These are phyloP conservation scores for Trichophaea hybrida DNA, from an alignment of 2,329 filamentous ascomycete genomes.

Conservation along the genomic window DNA sequence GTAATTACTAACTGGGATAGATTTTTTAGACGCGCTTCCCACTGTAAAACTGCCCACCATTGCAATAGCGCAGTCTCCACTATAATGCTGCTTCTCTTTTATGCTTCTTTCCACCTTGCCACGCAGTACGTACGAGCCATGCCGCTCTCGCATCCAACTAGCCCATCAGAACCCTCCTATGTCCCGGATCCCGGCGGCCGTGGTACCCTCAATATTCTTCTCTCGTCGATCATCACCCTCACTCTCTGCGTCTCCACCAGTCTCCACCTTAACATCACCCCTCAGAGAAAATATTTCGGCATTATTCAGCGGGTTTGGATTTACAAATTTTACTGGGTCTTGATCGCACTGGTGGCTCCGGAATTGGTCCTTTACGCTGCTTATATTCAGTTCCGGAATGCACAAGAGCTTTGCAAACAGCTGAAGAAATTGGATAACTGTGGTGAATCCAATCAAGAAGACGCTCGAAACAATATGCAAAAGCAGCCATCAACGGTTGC, in stretches of 20 bases:
- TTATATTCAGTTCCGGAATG: neutral
- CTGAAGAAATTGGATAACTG: too few relatives aligned
- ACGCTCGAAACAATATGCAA: neutral
- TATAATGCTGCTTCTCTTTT: too few relatives aligned
- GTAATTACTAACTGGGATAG: too few relatives aligned
- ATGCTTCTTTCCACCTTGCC: too few relatives aligned
- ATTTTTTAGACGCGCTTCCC: too few relatives aligned
- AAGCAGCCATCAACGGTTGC: neutral
- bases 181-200: too few relatives aligned
- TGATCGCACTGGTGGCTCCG: neutral
- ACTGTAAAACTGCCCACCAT: too few relatives aligned
- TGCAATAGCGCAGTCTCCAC: too few relatives aligned
- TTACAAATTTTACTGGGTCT: neutral
- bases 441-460: too few relatives aligned
- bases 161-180: too few relatives aligned
- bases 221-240: slow-evolving; percentile 30
- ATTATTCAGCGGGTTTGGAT: neutral
- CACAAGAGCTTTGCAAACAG: neutral
- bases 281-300: neutral
- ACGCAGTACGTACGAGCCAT: too few relatives aligned
- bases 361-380: neutral
- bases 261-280: slow-evolving; percentile 5
- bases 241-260: slow-evolving; percentile 30
- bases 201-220: slow-evolving; percentile 29
- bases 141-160: too few relatives aligned